phyloP scores from a whole-genome alignment of 1,284 basidiomycete species.

The Tilletia walkeri region DNA sequence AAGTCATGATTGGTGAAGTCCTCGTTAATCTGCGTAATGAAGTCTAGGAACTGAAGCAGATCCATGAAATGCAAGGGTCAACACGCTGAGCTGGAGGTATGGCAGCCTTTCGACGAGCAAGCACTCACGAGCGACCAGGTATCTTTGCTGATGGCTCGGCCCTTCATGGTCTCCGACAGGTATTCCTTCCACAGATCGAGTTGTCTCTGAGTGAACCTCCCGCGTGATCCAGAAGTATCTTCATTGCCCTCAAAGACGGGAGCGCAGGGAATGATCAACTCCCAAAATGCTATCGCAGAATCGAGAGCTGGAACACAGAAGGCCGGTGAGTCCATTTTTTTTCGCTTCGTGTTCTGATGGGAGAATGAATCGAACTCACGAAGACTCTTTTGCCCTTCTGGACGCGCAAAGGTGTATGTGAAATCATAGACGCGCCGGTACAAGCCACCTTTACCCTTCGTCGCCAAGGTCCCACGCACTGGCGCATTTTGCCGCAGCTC shows the following conservation, averaged over 20 bases:
- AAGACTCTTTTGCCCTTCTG: slow-evolving; percentile 66
- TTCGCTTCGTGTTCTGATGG: not conserved
- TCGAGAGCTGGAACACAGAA: slow-evolving; percentile 63
- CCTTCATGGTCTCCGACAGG: slow-evolving; percentile 65
- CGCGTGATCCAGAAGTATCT: slow-evolving; percentile 30
- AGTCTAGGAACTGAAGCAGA: slow-evolving; percentile 66
- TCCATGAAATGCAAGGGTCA: not conserved
- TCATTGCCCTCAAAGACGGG: slow-evolving; percentile 63
- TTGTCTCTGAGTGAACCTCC: slow-evolving; percentile 69
- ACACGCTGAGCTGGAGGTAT: no score
- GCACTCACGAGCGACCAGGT: slow-evolving; percentile 72
- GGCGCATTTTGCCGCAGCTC: slow-evolving; percentile 39
- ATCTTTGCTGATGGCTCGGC: slow-evolving; percentile 86
- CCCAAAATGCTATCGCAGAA: slow-evolving; percentile 79
- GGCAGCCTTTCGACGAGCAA: not conserved
- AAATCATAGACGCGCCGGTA: slow-evolving; percentile 84
- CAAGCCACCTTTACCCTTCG: slow-evolving; percentile 30
- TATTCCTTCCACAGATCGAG: slow-evolving; percentile 82
- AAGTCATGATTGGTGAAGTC: slow-evolving; percentile 78
- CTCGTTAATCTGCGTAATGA: slow-evolving; percentile 75
- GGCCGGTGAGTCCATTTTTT: not conserved
- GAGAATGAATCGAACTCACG: slow-evolving; percentile 48
- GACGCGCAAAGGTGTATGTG: slow-evolving; percentile 80
- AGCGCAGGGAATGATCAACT: slow-evolving; percentile 75
- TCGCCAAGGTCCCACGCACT: slow-evolving; percentile 29